These are phyloP conservation scores for Cutaneotrichosporon spelunceum DNA, from an alignment of 1,284 basidiomycete species.

Conservation along the genomic window DNA sequence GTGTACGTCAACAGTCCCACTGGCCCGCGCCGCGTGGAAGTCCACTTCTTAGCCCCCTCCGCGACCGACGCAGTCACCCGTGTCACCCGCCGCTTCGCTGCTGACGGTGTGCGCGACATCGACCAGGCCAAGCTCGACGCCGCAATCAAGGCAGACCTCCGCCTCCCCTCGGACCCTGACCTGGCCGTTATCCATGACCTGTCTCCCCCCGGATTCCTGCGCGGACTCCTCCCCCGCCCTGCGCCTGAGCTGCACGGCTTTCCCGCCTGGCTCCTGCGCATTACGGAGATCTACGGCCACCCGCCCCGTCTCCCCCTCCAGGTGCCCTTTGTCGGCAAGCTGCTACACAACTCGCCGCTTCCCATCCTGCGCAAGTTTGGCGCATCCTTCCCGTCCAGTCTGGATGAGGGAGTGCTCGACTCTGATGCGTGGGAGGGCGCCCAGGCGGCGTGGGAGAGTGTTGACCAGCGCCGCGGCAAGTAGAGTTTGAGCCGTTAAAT, in stretches of 20 bases:
- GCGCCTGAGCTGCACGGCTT: conserved; percentile 42
- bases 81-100: conserved; percentile 18
- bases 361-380: conserved; percentile 25
- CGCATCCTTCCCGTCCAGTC: conserved; percentile 14
- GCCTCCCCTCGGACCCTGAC: conserved; percentile 32
- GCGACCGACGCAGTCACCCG: conserved; percentile 18
- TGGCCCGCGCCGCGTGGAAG: conserved; percentile 18
- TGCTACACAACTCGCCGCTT: conserved; percentile 22
- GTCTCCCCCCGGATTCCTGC: conserved; percentile 21
- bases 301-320: conserved; percentile 32
- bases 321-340: conserved; percentile 20
- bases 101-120: conserved; percentile 15
- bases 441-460: conserved; percentile 26
- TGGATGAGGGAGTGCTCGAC: conserved; percentile 19
- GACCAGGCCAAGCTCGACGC: conserved; percentile 21
- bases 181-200: conserved; percentile 38
- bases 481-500: background rate
- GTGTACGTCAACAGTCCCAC: conserved; percentile 20
- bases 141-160: conserved; percentile 23
- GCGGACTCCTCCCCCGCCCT: conserved; percentile 29
- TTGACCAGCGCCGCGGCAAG: conserved; percentile 30
- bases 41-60: conserved; percentile 22
- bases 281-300: conserved; percentile 42
- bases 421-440: conserved; percentile 25
- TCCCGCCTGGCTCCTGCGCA: conserved; percentile 40